Evolutionary conservation across 305 asterid genomes (phyloP).

Genomic region (Fraxinus sp.): DNA sequence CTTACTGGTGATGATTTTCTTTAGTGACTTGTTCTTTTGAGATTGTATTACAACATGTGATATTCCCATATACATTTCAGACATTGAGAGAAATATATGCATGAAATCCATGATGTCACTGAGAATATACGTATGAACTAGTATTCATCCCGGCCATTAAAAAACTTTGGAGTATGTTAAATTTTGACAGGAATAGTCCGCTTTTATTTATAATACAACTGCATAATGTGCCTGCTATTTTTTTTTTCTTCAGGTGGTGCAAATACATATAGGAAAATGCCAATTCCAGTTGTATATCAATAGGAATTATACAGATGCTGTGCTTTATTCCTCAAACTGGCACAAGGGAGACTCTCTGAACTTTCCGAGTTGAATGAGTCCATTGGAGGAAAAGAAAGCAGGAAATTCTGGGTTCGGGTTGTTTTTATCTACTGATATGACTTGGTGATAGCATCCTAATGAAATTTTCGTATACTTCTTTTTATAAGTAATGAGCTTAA

Average conservation of each 20-base stretch:
- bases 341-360: background rate
- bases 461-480: background rate
- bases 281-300: background rate
- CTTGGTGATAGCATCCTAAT: background rate
- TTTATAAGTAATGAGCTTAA: background rate
- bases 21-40: background rate
- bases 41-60: background rate
- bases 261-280: background rate
- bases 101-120: background rate
- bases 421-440: background rate
- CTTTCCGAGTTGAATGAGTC: background rate
- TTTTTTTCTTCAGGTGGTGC: background rate
- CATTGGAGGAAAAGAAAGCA: background rate
- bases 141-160: background rate
- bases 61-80: background rate
- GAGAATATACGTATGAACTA: background rate
- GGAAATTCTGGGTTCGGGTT: background rate
- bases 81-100: background rate
- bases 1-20: background rate
- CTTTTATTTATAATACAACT: background rate
- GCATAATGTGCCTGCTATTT: background rate
- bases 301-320: conserved; percentile 6
- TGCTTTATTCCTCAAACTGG: background rate
- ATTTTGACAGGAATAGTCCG: background rate
- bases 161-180: background rate